Conservation (phyloP, 805 yeast species). For the Wickerhamiella sergipiensis region DNA sequence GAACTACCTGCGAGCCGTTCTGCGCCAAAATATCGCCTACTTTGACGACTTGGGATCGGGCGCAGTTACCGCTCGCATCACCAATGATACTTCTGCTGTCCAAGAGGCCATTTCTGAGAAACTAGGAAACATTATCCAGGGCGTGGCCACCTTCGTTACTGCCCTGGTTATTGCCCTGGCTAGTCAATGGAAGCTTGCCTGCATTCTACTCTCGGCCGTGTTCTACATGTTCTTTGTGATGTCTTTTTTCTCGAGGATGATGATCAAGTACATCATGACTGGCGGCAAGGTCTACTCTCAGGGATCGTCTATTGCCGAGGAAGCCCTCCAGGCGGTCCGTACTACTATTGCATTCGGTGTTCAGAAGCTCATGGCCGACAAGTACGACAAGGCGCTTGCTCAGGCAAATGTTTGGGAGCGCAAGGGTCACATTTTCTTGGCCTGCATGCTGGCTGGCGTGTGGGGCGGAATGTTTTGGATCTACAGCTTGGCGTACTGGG, state of each 20-base stretch:
- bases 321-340: constrained; percentile 28
- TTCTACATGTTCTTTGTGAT: constrained; percentile 21
- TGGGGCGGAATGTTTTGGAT: constrained; percentile 26
- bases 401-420: constrained; percentile 18
- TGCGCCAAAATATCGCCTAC: constrained; percentile 30
- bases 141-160: constrained; percentile 28
- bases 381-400: constrained; percentile 22
- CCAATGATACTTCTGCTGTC: constrained; percentile 27
- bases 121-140: constrained; percentile 26
- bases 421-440: constrained; percentile 20
- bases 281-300: constrained; percentile 17
- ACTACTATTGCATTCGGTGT: constrained; percentile 31
- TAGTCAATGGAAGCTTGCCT: constrained; percentile 25
- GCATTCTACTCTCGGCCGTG: constrained; percentile 26
- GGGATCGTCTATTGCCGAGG: constrained; percentile 31
- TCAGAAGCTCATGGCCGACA: constrained; percentile 24
- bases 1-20: constrained; percentile 24
- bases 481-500: constrained; percentile 31
- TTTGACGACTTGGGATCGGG: constrained; percentile 32
- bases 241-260: constrained; percentile 20
- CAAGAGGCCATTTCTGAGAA: constrained; percentile 33
- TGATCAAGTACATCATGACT: constrained; percentile 20
- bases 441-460: constrained; percentile 26
- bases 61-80: constrained; percentile 31
- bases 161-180: constrained; percentile 27